Evolutionary conservation across 441 rosid species (phyloP).

Genomic region (Populus hybrid): DNA sequence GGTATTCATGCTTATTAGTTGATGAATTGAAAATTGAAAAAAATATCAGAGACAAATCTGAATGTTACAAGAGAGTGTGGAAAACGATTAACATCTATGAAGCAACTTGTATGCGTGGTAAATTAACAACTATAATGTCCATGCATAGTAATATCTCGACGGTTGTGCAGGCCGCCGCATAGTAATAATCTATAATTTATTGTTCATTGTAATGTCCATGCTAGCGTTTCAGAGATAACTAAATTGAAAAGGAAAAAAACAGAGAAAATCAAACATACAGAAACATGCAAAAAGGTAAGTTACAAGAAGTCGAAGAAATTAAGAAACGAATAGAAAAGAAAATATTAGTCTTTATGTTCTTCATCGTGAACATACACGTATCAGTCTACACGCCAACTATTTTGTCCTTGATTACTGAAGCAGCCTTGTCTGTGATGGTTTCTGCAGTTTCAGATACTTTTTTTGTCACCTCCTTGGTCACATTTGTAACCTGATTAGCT

Average conservation of each 20-base stretch:
- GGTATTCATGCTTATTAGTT: too few relatives aligned
- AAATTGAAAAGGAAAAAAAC: not conserved
- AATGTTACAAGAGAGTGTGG: too few relatives aligned
- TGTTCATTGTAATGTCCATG: not conserved
- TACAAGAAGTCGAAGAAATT: not conserved
- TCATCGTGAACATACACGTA: not conserved
- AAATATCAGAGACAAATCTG: too few relatives aligned
- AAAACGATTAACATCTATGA: too few relatives aligned
- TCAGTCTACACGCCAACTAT: conserved; percentile 21
- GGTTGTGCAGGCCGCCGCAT: too few relatives aligned
- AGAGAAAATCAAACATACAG: not conserved
- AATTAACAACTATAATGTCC: too few relatives aligned
- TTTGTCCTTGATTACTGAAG: conserved; percentile 43
- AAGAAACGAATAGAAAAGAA: not conserved
- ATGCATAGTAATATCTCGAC: too few relatives aligned
- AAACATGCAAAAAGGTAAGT: not conserved
- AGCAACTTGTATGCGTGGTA: too few relatives aligned
- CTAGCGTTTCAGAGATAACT: not conserved
- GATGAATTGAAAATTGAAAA: too few relatives aligned
- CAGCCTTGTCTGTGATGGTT: conserved; percentile 38
- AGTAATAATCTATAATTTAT: too few relatives aligned
- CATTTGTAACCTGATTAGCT: conserved; percentile 39
- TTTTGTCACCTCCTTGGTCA: conserved; percentile 30
- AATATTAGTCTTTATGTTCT: not conserved
- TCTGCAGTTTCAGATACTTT: conserved; percentile 44